Evolutionary conservation across 805 yeast genomes (phyloP).

Genomic region (Yamadazyma akitaensis): DNA sequence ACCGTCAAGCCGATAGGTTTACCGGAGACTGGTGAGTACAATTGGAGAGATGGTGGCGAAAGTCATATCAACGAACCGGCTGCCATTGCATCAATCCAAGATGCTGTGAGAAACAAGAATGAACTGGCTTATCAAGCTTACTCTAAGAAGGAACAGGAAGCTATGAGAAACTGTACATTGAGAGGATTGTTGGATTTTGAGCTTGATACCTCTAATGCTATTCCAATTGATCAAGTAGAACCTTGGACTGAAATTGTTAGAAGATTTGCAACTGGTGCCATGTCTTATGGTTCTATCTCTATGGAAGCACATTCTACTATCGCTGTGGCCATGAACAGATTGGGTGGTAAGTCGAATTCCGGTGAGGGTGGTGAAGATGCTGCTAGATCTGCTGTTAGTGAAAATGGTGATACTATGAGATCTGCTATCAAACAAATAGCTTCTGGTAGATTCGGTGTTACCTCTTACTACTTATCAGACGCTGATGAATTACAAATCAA

Average conservation of each 20-base stretch:
- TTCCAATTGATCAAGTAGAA: conserved; percentile 96
- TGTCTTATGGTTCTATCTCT: conserved; percentile 98
- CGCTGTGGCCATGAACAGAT: conserved; percentile 97
- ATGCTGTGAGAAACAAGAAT: conserved; percentile 96
- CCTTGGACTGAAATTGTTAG: conserved; percentile 99
- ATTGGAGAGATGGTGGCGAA: conserved; percentile 99
- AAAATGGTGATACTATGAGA: conserved; percentile 95
- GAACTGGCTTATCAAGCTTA: conserved; percentile 90
- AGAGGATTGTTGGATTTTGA: conserved; percentile 94
- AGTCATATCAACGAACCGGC: conserved; percentile 92
- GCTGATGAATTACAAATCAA: conserved; percentile 97
- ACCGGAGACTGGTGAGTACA: conserved; percentile 96
- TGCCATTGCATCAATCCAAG: conserved; percentile 93
- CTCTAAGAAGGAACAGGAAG: conserved; percentile 85
- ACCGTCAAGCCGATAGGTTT: conserved; percentile 69
- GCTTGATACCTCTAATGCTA: conserved; percentile 62
- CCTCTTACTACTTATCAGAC: conserved; percentile 89
- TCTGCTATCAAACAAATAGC: conserved; percentile 99
- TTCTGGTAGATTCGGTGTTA: conserved; percentile 97
- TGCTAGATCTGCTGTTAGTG: conserved; percentile 75
- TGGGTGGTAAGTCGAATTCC: conserved; percentile 96
- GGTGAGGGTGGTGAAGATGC: conserved; percentile 99
- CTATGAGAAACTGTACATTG: conserved; percentile 86
- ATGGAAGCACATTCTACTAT: conserved; percentile 97
- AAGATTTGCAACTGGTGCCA: conserved; percentile 98